Evolutionary conservation across 2,329 filamentous ascomycete species (phyloP), one percentile per base, ranked within the genome.

Genomic region (Cryphonectria radicalis): DNA sequence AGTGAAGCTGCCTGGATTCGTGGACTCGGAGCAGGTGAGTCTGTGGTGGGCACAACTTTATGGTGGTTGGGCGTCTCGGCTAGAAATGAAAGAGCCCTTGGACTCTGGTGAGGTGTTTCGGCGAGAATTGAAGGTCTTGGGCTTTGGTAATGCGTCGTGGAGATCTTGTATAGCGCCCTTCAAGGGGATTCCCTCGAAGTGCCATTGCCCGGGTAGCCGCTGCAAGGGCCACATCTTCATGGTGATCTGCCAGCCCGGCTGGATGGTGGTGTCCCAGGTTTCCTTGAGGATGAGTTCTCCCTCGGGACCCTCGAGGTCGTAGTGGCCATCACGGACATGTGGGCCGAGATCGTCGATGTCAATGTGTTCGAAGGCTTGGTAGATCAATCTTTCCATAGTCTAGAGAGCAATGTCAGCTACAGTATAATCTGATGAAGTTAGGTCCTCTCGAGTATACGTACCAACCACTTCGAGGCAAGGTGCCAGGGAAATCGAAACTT

Each of bases 401-500:
- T 40, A 17, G 4, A 19, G 42, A 50, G 17, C 3, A 19, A 32
- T 32, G 32, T n/a, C 2, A 69, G 46, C 32, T 32, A 32, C 10
- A 10, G 32, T 32, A 32, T 32, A 32, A 32, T 32, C 32, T 32
- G 3, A 32, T 32, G 32, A 32, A 32, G 32, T 32, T 32, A 32
- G 32, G 32, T 32, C 32, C 32, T 32, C 32, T 32, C 32, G 66
- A 13, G 4, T 17, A 57, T 46, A 87, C 89, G 79, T 89, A 95
- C 93, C 84, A 86, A 84, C 94, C 94, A 97, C 3, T 91, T 96
- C 77, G 90, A 89, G 81, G 94, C 97, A 42, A 97, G 81, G 74
- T 95, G 89, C 82, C 91, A 97, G 1, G 95, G 95, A 78, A 98
- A 97, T 81, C 90, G 96, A 80, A 97, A 98, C 80, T 97, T 97